Conservation (phyloP, 2,329 filamentous ascomycete genomes). For the Juglanconis oblonga region DNA sequence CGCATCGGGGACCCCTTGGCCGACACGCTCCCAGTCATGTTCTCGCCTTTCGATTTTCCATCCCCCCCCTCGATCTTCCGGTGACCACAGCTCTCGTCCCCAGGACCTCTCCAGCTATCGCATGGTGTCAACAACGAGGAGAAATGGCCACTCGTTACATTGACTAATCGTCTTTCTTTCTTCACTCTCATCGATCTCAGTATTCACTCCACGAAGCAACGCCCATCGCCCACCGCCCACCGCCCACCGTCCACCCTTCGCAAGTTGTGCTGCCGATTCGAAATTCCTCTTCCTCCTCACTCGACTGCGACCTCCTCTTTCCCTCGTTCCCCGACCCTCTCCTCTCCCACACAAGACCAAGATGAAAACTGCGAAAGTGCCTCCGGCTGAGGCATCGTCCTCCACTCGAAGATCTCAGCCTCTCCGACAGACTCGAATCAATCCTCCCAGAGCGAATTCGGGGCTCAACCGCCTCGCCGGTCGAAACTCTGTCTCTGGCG, state of each 20-base stretch:
- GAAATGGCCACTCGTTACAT: slow-evolving; percentile 8
- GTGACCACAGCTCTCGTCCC: neutral
- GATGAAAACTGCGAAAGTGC: slow-evolving; percentile 56
- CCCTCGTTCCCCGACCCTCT: slow-evolving; percentile 4
- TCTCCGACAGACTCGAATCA: slow-evolving; percentile 62
- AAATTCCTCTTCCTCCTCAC: neutral
- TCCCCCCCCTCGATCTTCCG: neutral
- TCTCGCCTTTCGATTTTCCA: slow-evolving; percentile 6
- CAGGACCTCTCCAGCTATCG: slow-evolving; percentile 1
- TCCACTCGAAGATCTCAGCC: slow-evolving; percentile 61
- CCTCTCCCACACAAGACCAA: slow-evolving; percentile 20
- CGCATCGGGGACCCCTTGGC: slow-evolving; percentile 6
- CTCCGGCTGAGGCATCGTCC: slow-evolving; percentile 36
- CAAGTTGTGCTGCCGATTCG: slow-evolving; percentile 1
- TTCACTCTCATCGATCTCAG: neutral
- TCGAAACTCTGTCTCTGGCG: slow-evolving; percentile 44
- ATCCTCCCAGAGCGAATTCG: slow-evolving; percentile 56
- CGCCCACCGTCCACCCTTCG: neutral
- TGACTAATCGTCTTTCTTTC: neutral
- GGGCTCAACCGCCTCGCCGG: slow-evolving; percentile 41
- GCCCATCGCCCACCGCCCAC: neutral
- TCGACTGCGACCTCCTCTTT: slow-evolving; percentile 16
- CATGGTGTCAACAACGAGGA: neutral
- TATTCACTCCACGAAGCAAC: neutral
- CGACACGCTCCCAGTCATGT: slow-evolving; percentile 13